Percentiles rank a stretch among this genome's conserved stretches.
phyloP scores from a whole-genome alignment of 768 basidiomycete genomes.

The Russula vinacea region DNA sequence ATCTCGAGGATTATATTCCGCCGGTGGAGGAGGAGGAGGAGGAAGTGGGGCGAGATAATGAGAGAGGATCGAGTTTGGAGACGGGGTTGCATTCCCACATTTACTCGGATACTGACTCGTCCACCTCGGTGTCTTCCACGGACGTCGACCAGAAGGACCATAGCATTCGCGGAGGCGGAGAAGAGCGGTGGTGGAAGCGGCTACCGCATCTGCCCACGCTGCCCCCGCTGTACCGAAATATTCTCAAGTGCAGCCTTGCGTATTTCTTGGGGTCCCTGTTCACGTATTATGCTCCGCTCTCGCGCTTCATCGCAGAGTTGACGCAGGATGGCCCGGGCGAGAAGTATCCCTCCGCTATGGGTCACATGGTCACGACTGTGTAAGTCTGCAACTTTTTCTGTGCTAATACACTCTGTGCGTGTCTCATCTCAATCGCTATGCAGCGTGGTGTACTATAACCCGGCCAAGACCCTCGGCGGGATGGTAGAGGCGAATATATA shows the following conservation, averaged over 20 bases:
- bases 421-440: background rate
- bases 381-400: conserved; percentile 39
- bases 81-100: background rate
- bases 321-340: conserved; percentile 48
- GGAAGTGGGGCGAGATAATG: background rate
- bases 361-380: conserved; percentile 93
- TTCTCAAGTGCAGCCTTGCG: conserved; percentile 87
- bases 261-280: conserved; percentile 90
- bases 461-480: conserved; percentile 86
- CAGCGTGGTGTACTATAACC: conserved; percentile 86
- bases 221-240: conserved; percentile 58
- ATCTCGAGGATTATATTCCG: background rate
- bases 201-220: conserved; percentile 39
- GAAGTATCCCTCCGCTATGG: conserved; percentile 65
- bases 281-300: conserved; percentile 80
- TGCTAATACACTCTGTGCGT: background rate
- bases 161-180: background rate
- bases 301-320: conserved; percentile 62
- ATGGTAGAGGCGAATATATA: conserved; percentile 91
- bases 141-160: no score
- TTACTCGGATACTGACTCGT: background rate
- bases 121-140: background rate
- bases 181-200: conserved; percentile 6
- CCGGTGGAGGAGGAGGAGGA: conserved; percentile 6
- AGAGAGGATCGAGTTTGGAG: conserved; percentile 1